These are phyloP conservation scores for Arthrobotrys musiformis DNA, from an alignment of 2,329 filamentous ascomycete species.

Conservation along the genomic window DNA sequence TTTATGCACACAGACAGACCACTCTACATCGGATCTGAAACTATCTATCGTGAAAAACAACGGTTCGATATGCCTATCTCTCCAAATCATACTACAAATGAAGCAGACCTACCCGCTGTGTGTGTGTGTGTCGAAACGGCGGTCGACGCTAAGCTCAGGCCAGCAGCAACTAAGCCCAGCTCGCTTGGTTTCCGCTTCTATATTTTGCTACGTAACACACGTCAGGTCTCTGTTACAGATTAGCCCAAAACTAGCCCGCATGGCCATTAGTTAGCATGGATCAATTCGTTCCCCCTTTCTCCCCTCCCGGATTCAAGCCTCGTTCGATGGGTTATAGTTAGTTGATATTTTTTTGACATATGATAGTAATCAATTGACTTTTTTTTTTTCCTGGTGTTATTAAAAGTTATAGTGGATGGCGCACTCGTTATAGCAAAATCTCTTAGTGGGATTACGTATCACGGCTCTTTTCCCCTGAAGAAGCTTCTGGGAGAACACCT, in stretches of 20 bases:
- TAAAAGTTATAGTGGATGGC: constrained; percentile 20
- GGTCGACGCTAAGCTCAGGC: constrained; percentile 23
- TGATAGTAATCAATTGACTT: background rate
- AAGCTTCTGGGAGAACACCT: background rate
- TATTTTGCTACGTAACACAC: constrained; percentile 34
- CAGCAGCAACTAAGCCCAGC: constrained; percentile 16
- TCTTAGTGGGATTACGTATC: constrained; percentile 36
- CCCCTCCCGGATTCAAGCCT: background rate
- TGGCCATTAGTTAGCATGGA: background rate
- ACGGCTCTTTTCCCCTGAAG: constrained; percentile 20
- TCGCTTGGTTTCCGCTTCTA: constrained; percentile 31
- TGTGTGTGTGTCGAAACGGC: constrained; percentile 10
- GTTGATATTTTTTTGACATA: background rate
- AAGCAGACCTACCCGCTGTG: background rate
- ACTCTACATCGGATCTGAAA: constrained; percentile 2
- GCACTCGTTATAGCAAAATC: background rate
- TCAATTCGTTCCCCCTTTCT: background rate
- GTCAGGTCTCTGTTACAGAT: constrained; percentile 24
- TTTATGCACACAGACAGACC: too few relatives aligned
- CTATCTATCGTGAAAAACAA: background rate
- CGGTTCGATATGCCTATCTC: constrained; percentile 3
- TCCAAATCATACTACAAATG: constrained; percentile 12
- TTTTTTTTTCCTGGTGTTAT: background rate
- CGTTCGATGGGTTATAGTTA: background rate
- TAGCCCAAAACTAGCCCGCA: background rate